Percentiles rank a stretch among this genome's conserved stretches.
phyloP scores from a whole-genome alignment of 192 early-diverging fungal species.

The Irineochytrium annulatum region DNA sequence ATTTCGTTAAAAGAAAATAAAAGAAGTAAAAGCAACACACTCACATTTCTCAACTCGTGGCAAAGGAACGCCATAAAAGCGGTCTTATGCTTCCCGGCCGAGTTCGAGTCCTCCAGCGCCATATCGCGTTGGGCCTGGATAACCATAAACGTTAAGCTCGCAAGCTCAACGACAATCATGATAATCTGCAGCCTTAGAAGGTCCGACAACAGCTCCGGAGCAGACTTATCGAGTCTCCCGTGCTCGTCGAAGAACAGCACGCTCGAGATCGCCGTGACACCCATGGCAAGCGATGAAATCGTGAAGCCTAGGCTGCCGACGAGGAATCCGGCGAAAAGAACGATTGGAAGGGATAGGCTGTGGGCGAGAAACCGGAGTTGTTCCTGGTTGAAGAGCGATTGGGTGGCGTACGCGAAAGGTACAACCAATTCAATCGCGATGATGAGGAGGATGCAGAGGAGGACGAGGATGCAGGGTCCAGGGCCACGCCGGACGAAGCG shows the following conservation, averaged over 20 bases:
- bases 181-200: conserved; percentile 5
- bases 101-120: neutral
- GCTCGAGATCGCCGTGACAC: neutral
- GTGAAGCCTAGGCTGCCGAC: conserved; percentile 1
- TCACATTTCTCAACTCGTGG: conserved; percentile 20
- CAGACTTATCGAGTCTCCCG: too few species aligned
- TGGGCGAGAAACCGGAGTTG: conserved; percentile 5
- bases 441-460: too few species aligned
- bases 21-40: too few species aligned
- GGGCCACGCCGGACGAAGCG: too few species aligned
- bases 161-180: conserved; percentile 1
- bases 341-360: conserved; percentile 4
- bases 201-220: too few species aligned
- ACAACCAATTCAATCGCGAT: too few species aligned
- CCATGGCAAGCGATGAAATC: neutral
- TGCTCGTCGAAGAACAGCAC: too few species aligned
- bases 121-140: neutral
- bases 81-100: conserved; percentile 1
- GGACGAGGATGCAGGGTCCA: too few species aligned
- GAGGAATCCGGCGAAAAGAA: neutral
- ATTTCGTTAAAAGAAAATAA: too few species aligned
- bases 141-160: conserved; percentile 3
- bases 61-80: conserved; percentile 19
- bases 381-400: too few species aligned
- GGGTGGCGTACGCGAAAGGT: too few species aligned